Percentiles rank a stretch among this genome's conserved stretches.
These are phyloP conservation scores for Puccinia hordei DNA, from an alignment of 1,284 basidiomycete species.

Conservation along the genomic window DNA sequence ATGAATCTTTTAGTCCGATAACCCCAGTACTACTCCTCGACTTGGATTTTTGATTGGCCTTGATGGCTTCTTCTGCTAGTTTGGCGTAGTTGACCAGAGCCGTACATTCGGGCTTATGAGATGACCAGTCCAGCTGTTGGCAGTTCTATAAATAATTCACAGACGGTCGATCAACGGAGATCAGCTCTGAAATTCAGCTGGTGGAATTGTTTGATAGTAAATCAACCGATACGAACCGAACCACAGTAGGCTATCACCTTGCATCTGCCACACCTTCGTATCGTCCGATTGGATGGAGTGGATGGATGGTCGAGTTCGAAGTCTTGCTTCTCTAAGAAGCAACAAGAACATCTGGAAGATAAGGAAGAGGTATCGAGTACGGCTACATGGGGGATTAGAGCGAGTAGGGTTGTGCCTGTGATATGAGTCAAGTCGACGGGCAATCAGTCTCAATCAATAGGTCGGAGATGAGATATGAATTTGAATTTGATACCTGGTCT, in stretches of 20 bases:
- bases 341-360: constrained; percentile 69
- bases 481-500: constrained; percentile 5
- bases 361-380: constrained; percentile 71
- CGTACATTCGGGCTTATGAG: constrained; percentile 75
- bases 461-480: not conserved
- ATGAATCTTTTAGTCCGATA: not conserved
- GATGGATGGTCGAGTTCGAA: constrained; percentile 52
- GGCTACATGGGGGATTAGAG: constrained; percentile 67
- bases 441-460: not conserved
- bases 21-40: constrained; percentile 24
- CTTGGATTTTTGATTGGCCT: constrained; percentile 53
- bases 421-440: not conserved
- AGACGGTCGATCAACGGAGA: not conserved
- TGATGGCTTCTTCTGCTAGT: constrained; percentile 27
- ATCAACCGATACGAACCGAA: constrained; percentile 61
- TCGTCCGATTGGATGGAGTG: not conserved
- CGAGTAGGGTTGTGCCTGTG: constrained; percentile 68
- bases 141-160: constrained; percentile 61
- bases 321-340: constrained; percentile 62
- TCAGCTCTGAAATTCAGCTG: not conserved
- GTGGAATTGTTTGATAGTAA: not conserved
- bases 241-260: constrained; percentile 72
- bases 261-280: constrained; percentile 72
- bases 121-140: constrained; percentile 73
- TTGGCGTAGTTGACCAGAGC: constrained; percentile 62